phyloP scores from a whole-genome alignment of 2,329 filamentous ascomycete species.

The Colletotrichum musicola region DNA sequence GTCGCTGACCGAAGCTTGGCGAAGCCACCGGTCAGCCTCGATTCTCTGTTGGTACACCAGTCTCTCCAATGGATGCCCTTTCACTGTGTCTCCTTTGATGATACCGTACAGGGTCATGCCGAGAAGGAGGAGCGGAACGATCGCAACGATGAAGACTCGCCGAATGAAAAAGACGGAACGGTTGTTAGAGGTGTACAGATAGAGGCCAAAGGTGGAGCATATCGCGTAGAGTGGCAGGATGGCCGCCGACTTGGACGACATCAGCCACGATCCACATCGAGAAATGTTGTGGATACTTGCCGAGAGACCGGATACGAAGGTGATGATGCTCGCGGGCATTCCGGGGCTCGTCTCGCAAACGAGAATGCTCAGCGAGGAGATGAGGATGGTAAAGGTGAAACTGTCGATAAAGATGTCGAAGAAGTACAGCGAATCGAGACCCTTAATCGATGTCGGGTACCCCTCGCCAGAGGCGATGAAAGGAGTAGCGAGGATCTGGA shows the following conservation, averaged over 20 bases:
- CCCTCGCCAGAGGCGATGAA: conserved; percentile 43
- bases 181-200: conserved; percentile 58
- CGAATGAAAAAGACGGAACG: conserved; percentile 58
- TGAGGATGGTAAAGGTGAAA: conserved; percentile 57
- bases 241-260: conserved; percentile 51
- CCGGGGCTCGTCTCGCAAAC: conserved; percentile 61
- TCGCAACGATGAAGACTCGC: conserved; percentile 55
- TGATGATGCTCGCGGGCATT: conserved; percentile 56
- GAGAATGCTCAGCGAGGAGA: conserved; percentile 60
- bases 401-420: conserved; percentile 65
- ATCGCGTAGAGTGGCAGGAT: conserved; percentile 55
- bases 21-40: conserved; percentile 62
- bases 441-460: conserved; percentile 42
- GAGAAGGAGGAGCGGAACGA: conserved; percentile 54
- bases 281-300: conserved; percentile 52
- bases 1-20: conserved; percentile 60
- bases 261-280: conserved; percentile 60
- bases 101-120: conserved; percentile 52
- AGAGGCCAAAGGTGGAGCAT: conserved; percentile 55
- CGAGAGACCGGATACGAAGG: conserved; percentile 56
- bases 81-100: conserved; percentile 45
- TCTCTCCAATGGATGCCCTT: conserved; percentile 61
- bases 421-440: conserved; percentile 59
- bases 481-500: conserved; percentile 52
- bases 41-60: conserved; percentile 63